Percentiles rank a stretch among this genome's conserved stretches.
Conservation (phyloP, 2,329 filamentous ascomycete genomes). For the Ramularia endophylla region DNA sequence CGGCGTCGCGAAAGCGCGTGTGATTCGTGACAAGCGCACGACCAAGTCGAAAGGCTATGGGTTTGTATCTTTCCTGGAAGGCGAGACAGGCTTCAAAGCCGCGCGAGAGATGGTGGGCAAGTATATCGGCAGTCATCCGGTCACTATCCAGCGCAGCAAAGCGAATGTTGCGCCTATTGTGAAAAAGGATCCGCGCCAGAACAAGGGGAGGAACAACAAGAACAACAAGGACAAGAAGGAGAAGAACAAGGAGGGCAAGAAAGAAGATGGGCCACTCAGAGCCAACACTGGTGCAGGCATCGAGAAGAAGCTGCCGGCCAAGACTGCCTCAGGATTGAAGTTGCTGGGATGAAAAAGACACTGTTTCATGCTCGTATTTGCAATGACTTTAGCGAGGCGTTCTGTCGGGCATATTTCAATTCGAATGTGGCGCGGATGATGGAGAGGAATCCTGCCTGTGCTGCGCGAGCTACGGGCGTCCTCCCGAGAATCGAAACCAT, state of each 20-base stretch:
- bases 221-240: conserved; percentile 33
- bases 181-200: conserved; percentile 41
- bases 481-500: too few species aligned
- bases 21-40: conserved; percentile 91
- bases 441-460: too few species aligned
- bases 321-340: conserved; percentile 22
- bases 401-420: neutral
- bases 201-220: conserved; percentile 49
- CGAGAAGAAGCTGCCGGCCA: conserved; percentile 26
- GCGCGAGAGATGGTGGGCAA: conserved; percentile 99
- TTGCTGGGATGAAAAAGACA: conserved; percentile 21
- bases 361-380: neutral
- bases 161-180: conserved; percentile 80
- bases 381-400: conserved; percentile 7
- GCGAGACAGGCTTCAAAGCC: conserved; percentile 93
- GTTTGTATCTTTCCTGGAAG: conserved; percentile 92
- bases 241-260: conserved; percentile 38
- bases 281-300: conserved; percentile 31
- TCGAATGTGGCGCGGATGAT: too few species aligned
- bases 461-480: too few species aligned
- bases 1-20: conserved; percentile 87
- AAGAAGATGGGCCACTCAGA: conserved; percentile 30
- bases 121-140: conserved; percentile 96
- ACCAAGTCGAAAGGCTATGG: conserved; percentile 95
- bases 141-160: conserved; percentile 69